Evolutionary conservation across 306 rosid species (phyloP).

Genomic region (Cucurbita argyrosperma): DNA sequence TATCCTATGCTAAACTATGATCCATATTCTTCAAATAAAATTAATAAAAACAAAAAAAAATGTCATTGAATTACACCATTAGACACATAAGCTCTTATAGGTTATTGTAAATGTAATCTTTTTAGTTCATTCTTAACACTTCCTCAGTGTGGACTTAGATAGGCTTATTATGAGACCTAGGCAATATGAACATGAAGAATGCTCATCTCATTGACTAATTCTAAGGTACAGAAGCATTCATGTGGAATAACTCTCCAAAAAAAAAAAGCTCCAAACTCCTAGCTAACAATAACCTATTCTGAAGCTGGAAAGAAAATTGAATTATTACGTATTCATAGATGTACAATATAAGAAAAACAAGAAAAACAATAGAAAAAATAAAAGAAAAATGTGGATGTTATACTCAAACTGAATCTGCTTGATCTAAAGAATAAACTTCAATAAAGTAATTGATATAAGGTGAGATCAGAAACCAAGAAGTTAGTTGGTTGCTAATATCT

Average conservation of each 20-base stretch:
- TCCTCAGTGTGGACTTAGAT: not conserved
- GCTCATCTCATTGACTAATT: not conserved
- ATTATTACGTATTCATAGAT: not conserved
- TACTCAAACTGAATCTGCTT: not conserved
- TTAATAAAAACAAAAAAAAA: not conserved
- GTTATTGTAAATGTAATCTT: not conserved
- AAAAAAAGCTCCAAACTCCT: not conserved
- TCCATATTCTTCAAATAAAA: not conserved
- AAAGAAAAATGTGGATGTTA: not conserved
- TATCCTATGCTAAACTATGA: not conserved
- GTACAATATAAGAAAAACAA: not conserved
- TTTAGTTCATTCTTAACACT: not conserved
- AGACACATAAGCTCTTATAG: not conserved
- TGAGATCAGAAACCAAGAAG: not conserved
- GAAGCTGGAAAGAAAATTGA: not conserved
- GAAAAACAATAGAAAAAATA: not conserved
- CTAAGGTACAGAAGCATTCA: not conserved
- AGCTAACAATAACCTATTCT: not conserved
- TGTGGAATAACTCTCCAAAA: not conserved
- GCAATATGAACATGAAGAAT: not conserved
- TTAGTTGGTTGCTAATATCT: not conserved
- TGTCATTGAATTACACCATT: not conserved
- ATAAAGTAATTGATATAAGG: not conserved
- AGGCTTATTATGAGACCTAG: not conserved
- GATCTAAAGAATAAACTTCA: not conserved